phyloP scores from a whole-genome alignment of 2,329 filamentous ascomycete genomes.

The Hymenoscyphus fructigenus region DNA sequence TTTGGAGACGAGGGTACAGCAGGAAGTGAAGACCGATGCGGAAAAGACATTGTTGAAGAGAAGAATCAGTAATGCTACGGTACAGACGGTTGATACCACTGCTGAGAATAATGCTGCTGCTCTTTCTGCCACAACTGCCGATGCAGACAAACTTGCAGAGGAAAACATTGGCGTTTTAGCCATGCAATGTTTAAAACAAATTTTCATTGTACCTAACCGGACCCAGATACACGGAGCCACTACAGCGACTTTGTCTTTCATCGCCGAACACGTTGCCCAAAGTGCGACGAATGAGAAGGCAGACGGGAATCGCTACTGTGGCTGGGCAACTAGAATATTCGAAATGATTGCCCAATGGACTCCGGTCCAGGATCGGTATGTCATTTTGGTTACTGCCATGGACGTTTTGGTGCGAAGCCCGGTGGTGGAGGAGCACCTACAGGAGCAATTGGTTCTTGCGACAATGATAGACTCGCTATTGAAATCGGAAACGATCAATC shows the following conservation, averaged over 20 bases:
- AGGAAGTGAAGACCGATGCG: constrained; percentile 66
- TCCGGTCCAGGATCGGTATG: constrained; percentile 90
- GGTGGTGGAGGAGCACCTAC: constrained; percentile 68
- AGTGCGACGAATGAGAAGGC: constrained; percentile 49
- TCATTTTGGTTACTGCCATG: constrained; percentile 79
- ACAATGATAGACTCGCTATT: constrained; percentile 80
- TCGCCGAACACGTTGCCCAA: constrained; percentile 58
- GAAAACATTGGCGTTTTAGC: constrained; percentile 84
- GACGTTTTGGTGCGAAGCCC: constrained; percentile 70
- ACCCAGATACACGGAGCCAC: constrained; percentile 80
- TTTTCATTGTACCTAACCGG: constrained; percentile 80
- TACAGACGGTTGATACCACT: constrained; percentile 65
- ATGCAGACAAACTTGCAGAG: constrained; percentile 87
- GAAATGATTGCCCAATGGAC: constrained; percentile 81
- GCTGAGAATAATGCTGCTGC: constrained; percentile 66
- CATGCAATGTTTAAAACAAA: constrained; percentile 79
- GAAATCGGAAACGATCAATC: constrained; percentile 78
- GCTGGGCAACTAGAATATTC: constrained; percentile 83
- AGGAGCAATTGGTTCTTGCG: constrained; percentile 72
- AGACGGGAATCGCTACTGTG: constrained; percentile 49
- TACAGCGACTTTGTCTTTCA: constrained; percentile 70
- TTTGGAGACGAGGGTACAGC: constrained; percentile 64
- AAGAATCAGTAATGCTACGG: constrained; percentile 77
- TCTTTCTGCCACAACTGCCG: constrained; percentile 76
- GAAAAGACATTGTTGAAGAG: constrained; percentile 60